A percentile compares a stretch with the other conserved stretches of the same genome.
Evolutionary conservation across 768 basidiomycete genomes (phyloP).

Genomic region (Chalciporus pseudorubinellus): DNA sequence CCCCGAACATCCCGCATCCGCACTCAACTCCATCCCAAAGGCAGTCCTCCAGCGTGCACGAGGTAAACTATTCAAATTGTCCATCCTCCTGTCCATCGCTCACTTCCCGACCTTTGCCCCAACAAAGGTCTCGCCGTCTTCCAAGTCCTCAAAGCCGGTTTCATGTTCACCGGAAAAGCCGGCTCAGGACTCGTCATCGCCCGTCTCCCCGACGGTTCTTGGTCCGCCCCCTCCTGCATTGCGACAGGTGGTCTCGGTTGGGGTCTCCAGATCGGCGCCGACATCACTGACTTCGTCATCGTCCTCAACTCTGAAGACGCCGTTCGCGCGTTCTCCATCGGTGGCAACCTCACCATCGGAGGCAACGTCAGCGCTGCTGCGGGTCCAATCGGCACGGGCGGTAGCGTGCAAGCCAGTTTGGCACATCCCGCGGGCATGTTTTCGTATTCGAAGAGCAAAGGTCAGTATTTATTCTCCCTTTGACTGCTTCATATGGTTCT

Average conservation of each 20-base stretch:
- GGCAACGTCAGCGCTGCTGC: constrained; percentile 84
- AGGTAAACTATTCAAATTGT: constrained; percentile 46
- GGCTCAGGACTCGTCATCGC: constrained; percentile 93
- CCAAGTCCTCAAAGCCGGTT: constrained; percentile 90
- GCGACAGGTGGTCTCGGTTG: constrained; percentile 93
- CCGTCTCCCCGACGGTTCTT: constrained; percentile 89
- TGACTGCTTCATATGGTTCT: no score
- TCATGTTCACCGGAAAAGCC: constrained; percentile 93
- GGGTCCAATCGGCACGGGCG: constrained; percentile 93
- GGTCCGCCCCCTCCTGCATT: constrained; percentile 97
- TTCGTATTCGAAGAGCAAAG: constrained; percentile 93
- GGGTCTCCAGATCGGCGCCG: constrained; percentile 95
- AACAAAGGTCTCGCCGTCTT: constrained; percentile 84
- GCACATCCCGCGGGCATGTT: constrained; percentile 98
- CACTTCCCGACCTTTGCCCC: neutral
- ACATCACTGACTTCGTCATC: constrained; percentile 93
- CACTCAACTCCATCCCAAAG: constrained; percentile 92
- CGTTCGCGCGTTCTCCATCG: constrained; percentile 90
- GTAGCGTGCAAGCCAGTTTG: constrained; percentile 79
- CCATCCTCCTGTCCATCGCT: neutral
- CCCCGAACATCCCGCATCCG: constrained; percentile 82
- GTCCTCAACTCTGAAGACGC: constrained; percentile 97
- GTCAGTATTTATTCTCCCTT: constrained; percentile 38
- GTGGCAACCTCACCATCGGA: constrained; percentile 95
- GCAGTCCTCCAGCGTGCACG: constrained; percentile 85